Percentiles rank a stretch among this genome's conserved stretches.
Evolutionary conservation across 2,329 filamentous ascomycete species (phyloP).

Genomic region (Fusarium anguioides): DNA sequence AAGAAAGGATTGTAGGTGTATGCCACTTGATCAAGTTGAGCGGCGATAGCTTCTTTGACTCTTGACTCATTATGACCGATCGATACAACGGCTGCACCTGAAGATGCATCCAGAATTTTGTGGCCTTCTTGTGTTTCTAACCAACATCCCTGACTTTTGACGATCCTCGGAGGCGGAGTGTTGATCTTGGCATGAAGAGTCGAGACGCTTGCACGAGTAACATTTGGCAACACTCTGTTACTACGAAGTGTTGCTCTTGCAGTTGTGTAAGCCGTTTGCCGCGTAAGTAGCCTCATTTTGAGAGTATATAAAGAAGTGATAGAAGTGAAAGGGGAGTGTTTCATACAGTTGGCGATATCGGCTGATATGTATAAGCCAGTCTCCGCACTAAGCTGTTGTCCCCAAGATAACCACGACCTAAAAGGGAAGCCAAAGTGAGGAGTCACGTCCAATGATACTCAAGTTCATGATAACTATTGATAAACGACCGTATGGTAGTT

Average conservation of each 20-base stretch:
- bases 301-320: accelerated
- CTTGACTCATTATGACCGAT: constrained; percentile 28
- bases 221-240: accelerated
- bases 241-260: background rate
- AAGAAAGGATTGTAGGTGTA: constrained; percentile 36
- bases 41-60: constrained; percentile 27
- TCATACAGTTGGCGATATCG: background rate
- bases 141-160: constrained; percentile 27
- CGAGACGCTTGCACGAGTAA: constrained; percentile 5
- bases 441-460: constrained; percentile 8
- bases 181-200: constrained; percentile 34
- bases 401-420: background rate
- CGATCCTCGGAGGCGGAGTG: constrained; percentile 22
- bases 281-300: background rate
- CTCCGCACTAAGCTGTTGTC: background rate
- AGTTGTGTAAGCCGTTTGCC: accelerated
- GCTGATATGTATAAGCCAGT: background rate
- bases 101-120: constrained; percentile 27
- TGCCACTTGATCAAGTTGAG: constrained; percentile 19
- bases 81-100: constrained; percentile 30
- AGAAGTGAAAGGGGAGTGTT: background rate
- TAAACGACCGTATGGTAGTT: background rate
- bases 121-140: constrained; percentile 24
- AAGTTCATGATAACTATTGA: constrained; percentile 2
- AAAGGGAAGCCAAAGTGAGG: constrained; percentile 18